Base-by-base conservation (phyloP, 495 filamentous ascomycete species). In the Podospora sp. region DNA sequence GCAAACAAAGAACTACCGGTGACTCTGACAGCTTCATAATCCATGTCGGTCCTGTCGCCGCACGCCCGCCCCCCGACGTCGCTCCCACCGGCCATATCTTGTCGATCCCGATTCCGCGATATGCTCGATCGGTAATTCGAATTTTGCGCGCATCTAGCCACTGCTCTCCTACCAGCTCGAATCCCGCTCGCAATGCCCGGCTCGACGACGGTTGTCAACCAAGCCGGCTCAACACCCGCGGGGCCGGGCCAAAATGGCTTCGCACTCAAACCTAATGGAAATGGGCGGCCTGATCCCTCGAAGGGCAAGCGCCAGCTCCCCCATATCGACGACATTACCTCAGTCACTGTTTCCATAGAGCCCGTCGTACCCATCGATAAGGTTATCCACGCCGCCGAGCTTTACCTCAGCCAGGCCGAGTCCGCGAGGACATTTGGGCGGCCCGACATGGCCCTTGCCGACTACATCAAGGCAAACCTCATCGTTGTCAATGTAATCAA, bases 381-480 rank as follows among this genome's bases (percentile, higher is more conserved):
- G 49, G 66, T 88, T 12, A 77, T 90, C 24, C 76, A 80, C 50
- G 67, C 71, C 22, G 87, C 83, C 58, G 85, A 88, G 60, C 61
- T 68, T 2, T 78, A 76, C 35, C 77, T 86, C 46, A 79, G 78
- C 51, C 81, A 85, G 72, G 86, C 87, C 14, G 81, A 80, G 25
- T 83, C 82, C 14, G 75, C 76, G 50, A 73, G 83, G 55, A 81
- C 86, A 36, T 87, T 88, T 69, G 73, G 77, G 14, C 75, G 82
- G n/a, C 80, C 79, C 6, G 84, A 85, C 62, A 46, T 83, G 22
- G 85, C 83, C 8, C 72, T 86, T 8, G 78, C 81, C 26, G 91
- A 97, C 56, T 98, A 91, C 76, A 83, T 97, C 60, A 86, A 89
- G 50, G 90, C 94, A 25, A 91, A 84, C 53, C 89, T 91, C 56